Base-by-base conservation (phyloP, 1,284 basidiomycete species). In the Fomes fomentarius region DNA sequence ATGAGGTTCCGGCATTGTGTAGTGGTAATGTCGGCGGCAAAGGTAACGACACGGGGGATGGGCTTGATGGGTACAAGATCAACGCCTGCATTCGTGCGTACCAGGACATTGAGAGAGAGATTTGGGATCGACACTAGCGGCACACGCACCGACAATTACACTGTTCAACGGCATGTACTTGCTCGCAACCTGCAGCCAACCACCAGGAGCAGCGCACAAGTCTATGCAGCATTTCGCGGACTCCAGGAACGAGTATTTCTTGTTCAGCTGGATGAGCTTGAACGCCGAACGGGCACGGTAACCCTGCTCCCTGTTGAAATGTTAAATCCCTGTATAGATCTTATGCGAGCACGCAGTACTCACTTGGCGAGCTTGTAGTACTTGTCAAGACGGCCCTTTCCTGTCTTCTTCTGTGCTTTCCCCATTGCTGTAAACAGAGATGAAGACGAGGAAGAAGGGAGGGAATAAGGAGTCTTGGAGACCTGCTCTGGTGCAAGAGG, bases 241-340 rank as follows among this genome's bases (percentile, higher is more conserved):
- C 68, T 96, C 94, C 37, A 99, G 82, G 68, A 99, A 92, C 35
- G 89, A 85, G 76, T 92, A 99, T 76, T 98, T 98, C 71, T 98
- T 96, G 82, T 99, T 99, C 62, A 99, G 79, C 73, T 99, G 97
- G 54, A 99, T 96, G 55, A 99, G 85, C 78, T 99, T 99, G 89
- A 99, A 99, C 3, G 97, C 97, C 21, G 97, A 98, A 82, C 97
- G 96, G 63, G 97, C 97, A 60, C 97, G 92, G 73, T 96, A 99
- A 57, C 97, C 97, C 79, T 99, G 97, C 77, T 99, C 96, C 73
- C 91, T 93, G 71, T 57, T 66, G 54, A 41, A 52, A 28, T 14
- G 21, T 35, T 47, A 4, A 37, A 34, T 37, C 44, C 33, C 50
- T 40, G 38, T 15, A 50, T n/a, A 21, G 19, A 22, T 42, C 47